Evolutionary conservation across 805 yeast species (phyloP).

Genomic region (Hyphopichia homilentoma): DNA sequence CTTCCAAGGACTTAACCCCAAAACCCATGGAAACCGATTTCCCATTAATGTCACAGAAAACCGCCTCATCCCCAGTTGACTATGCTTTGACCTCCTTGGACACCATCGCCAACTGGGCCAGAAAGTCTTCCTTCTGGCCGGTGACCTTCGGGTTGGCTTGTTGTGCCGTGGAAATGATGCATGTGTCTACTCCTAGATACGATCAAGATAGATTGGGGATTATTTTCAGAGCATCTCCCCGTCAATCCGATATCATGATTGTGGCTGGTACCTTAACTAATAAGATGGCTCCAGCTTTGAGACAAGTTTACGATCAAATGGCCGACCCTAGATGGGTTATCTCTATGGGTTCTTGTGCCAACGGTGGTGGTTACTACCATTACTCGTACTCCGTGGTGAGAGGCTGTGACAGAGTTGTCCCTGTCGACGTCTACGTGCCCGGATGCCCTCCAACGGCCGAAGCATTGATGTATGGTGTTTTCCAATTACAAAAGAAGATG

Average conservation of each 20-base stretch:
- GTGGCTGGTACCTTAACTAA: conserved; percentile 90
- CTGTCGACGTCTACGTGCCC: conserved; percentile 87
- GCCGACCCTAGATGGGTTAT: conserved; percentile 94
- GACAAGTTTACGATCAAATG: conserved; percentile 93
- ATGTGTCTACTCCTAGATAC: conserved; percentile 83
- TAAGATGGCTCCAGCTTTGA: conserved; percentile 90
- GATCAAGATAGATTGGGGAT: conserved; percentile 91
- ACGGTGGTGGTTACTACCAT: conserved; percentile 92
- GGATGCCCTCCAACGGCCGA: conserved; percentile 93
- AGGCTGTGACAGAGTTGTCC: conserved; percentile 85
- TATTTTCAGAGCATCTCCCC: conserved; percentile 90
- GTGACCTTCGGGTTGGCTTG: conserved; percentile 89
- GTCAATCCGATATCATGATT: conserved; percentile 89
- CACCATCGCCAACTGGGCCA: conserved; percentile 83
- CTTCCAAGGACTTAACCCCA: conserved; percentile 46
- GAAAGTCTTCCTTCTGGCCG: conserved; percentile 92
- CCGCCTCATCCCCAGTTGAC: conserved; percentile 55
- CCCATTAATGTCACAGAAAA: conserved; percentile 67
- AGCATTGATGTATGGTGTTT: conserved; percentile 86
- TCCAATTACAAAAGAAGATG: conserved; percentile 88
- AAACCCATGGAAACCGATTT: conserved; percentile 58
- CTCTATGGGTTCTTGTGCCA: conserved; percentile 92
- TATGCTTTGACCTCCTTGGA: conserved; percentile 81
- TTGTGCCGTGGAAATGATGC: conserved; percentile 96
- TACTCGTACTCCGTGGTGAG: conserved; percentile 85